These are phyloP conservation scores for Magnusiomyces sp. DNA, from an alignment of 1,139 yeast species.

Conservation along the genomic window DNA sequence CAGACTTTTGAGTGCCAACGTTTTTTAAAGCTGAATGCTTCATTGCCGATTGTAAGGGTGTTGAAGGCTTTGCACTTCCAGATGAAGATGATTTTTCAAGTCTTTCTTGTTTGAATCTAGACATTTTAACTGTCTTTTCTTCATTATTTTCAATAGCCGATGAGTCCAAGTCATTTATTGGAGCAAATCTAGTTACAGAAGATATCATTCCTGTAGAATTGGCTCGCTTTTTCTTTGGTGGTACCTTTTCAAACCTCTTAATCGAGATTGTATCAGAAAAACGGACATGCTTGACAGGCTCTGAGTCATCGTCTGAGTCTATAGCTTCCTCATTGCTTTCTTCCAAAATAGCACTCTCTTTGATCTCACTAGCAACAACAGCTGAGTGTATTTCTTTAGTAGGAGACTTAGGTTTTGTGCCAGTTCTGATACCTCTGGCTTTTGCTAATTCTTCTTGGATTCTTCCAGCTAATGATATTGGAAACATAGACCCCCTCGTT, in stretches of 20 bases:
- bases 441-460: slow-evolving; percentile 8
- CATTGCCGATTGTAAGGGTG: too few species aligned
- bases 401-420: too few species aligned
- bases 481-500: slow-evolving; percentile 32
- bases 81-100: too few species aligned
- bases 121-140: slow-evolving; percentile 18
- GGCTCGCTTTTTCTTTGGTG: slow-evolving; percentile 6
- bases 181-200: neutral
- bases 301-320: neutral
- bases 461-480: slow-evolving; percentile 14
- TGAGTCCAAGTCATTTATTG: neutral
- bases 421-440: neutral
- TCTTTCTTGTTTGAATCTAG: slow-evolving; percentile 29
- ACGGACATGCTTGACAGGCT: slow-evolving; percentile 21
- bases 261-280: slow-evolving; percentile 31
- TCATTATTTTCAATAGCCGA: neutral
- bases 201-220: slow-evolving; percentile 6
- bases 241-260: slow-evolving; percentile 25
- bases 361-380: neutral
- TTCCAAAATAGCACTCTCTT: neutral
- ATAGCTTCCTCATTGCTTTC: neutral
- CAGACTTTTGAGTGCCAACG: too few species aligned
- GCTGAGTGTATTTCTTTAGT: too few species aligned
- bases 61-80: too few species aligned
- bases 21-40: too few species aligned